These are phyloP conservation scores for Hypoxylon lenormandii DNA, from an alignment of 495 filamentous ascomycete species.

Conservation along the genomic window DNA sequence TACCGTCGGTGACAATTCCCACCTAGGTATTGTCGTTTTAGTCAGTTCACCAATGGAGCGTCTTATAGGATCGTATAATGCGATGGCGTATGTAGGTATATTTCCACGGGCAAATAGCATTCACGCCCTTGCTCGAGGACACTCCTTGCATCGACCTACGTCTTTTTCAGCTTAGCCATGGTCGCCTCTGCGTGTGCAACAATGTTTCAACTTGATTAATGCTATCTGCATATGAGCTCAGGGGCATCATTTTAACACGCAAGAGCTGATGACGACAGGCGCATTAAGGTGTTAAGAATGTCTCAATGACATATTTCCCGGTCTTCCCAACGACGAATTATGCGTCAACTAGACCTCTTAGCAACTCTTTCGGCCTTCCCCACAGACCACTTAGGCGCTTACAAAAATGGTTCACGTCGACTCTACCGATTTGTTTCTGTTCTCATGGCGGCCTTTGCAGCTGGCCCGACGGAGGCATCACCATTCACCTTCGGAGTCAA, in stretches of 20 bases:
- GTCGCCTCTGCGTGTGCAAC: neutral
- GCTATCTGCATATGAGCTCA: neutral
- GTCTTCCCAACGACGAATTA: constrained; percentile 10
- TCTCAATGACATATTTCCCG: constrained; percentile 2
- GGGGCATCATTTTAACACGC: neutral
- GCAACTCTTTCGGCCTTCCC: constrained; percentile 17
- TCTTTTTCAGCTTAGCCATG: constrained; percentile 4
- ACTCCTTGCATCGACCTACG: constrained; percentile 11
- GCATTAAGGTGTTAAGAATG: constrained; percentile 35
- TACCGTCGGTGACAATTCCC: no score
- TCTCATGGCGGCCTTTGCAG: no score
- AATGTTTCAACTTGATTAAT: constrained; percentile 28
- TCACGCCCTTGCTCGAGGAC: neutral
- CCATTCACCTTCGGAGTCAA: no score
- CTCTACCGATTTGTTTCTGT: no score
- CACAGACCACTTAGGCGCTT: constrained; percentile 2
- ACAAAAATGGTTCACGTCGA: no score
- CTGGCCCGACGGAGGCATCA: no score
- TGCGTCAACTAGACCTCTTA: constrained; percentile 15
- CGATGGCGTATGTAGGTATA: no score
- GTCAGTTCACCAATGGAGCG: no score
- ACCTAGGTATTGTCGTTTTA: no score
- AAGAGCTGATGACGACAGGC: constrained; percentile 9
- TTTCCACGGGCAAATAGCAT: constrained; percentile 1
- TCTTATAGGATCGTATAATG: no score